Evolutionary conservation across 23 red algal genomes (phyloP).

Genomic region (Gracilaria caudata): DNA sequence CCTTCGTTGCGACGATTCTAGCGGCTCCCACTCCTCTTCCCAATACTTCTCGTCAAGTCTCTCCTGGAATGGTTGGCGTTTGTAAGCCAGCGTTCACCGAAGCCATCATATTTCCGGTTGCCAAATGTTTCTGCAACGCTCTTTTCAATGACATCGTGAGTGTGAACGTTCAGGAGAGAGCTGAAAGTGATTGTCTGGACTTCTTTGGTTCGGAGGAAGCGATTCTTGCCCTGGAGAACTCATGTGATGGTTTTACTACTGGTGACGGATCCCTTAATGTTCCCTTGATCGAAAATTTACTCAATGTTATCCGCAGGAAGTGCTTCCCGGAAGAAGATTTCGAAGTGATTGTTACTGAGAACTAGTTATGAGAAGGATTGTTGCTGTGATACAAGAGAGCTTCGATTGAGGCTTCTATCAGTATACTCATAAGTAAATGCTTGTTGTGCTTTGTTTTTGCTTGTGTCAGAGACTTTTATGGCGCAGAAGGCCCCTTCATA

Average conservation of each 20-base stretch:
- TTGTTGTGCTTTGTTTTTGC: too few relatives aligned
- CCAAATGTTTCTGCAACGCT: constrained; percentile 10
- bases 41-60: neutral
- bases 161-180: constrained; percentile 13
- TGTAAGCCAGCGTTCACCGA: constrained; percentile 10
- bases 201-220: constrained; percentile 10
- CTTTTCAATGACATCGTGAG: constrained; percentile 7
- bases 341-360: constrained; percentile 15
- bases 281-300: neutral
- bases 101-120: constrained; percentile 1
- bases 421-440: too few relatives aligned
- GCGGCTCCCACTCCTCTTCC: neutral
- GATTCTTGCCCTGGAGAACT: neutral
- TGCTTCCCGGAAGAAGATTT: constrained; percentile 4
- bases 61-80: neutral
- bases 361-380: neutral
- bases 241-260: neutral
- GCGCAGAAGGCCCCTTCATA: too few relatives aligned
- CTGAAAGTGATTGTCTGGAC: neutral
- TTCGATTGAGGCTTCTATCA: too few relatives aligned
- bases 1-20: neutral
- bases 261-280: constrained; percentile 10
- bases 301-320: constrained; percentile 10
- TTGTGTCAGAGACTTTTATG: too few relatives aligned
- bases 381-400: neutral